Conservation (phyloP, 768 basidiomycete species). For the Lyophyllum atratum region DNA sequence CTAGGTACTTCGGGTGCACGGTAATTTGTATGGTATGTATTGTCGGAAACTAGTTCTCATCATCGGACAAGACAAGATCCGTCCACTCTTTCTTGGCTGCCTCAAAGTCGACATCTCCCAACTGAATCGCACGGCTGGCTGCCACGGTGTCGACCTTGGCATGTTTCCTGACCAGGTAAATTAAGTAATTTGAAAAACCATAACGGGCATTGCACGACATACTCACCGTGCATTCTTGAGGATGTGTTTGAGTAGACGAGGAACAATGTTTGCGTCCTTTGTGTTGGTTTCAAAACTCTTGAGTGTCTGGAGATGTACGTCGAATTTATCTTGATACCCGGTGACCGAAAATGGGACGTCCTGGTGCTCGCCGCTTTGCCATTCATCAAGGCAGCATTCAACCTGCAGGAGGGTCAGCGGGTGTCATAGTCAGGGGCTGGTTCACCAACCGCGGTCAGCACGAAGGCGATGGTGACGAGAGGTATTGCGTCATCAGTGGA, state of each 20-base stretch:
- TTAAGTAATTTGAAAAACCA: no score
- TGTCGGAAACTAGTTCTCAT: not conserved
- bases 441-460: not conserved
- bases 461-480: not conserved
- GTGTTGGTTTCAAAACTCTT: not conserved
- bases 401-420: not conserved
- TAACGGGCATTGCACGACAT: no score
- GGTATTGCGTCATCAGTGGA: not conserved
- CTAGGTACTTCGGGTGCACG: no score
- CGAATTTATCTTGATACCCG: not conserved
- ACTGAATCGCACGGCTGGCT: not conserved
- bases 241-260: not conserved
- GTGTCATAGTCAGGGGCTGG: not conserved
- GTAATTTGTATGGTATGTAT: no score
- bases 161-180: not conserved
- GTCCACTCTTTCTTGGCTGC: slow-evolving; percentile 1
- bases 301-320: not conserved
- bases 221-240: slow-evolving; percentile 1
- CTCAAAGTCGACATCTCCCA: not conserved
- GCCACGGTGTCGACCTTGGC: not conserved
- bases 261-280: slow-evolving; percentile 4
- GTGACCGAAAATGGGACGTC: not conserved
- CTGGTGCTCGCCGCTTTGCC: not conserved
- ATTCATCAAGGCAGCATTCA: not conserved
- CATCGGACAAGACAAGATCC: not conserved